Base-by-base conservation (phyloP, 2,329 filamentous ascomycete species). In the Colletotrichum sp. region DNA sequence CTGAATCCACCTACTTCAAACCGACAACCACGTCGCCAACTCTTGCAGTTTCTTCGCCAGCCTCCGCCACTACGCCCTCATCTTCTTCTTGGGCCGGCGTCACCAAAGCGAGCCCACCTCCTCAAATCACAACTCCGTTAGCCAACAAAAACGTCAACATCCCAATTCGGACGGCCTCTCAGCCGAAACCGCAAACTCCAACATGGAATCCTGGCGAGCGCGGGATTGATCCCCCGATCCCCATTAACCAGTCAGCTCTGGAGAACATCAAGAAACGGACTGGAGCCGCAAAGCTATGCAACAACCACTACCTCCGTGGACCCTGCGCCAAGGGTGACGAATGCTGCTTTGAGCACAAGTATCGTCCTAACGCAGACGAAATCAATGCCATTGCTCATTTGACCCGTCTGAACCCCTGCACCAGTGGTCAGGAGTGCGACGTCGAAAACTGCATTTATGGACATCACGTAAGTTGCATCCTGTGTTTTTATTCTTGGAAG, bases 381-480 rank as follows among this genome's bases (percentile, higher is more conserved):
- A 83, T 90, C 68, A 87, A 87, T 44, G 91, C 90, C 4, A 90
- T 93, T 76, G 87, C 88, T 1, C 89, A 89, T 78, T 79, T 93
- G 65, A 88, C 90, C 4, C 86, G 91, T 8, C 83, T 90, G 72
- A 92, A 91, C 72, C 91, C 91, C 2, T 93, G 91, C 82, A 86
- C 86, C 0, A 87, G 84, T 34, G 89, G 90, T 0, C 91, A 93
- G 80, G 85, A 90, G n/a, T 93, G 91, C 78, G 87, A 89, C 8
- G 83, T 88, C 6, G 86, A 89, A 3, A 88, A 89, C 77, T 93
- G 91, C 80, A 92, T 93, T 75, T 93, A 93, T 78, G 91, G 91
- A 4, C 91, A 93, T 80, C 88, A 93, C 79, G 90, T 91, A 80
- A 85, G 89, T 86, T 28, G 62, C 26, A 24, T 12, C 30, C n/a